These are phyloP conservation scores for Kodamaea fungicola DNA, from an alignment of 1,139 yeast species.

Conservation along the genomic window DNA sequence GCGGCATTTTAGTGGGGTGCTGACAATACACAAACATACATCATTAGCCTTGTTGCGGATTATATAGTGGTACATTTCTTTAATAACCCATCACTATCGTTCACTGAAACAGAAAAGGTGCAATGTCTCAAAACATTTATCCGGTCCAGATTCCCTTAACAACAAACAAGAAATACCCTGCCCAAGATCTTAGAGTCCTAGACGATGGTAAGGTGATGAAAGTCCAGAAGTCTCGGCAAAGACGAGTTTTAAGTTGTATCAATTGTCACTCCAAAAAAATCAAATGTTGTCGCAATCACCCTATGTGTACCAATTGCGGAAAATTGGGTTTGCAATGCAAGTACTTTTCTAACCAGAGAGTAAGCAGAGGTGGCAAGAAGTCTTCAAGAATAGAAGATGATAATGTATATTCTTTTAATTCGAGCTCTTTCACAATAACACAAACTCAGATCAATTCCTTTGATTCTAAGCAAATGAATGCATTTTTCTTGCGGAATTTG, in stretches of 20 bases:
- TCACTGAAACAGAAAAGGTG: too few species aligned
- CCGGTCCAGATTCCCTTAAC: not conserved
- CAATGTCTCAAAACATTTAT: not conserved
- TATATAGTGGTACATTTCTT: too few species aligned
- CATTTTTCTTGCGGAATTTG: constrained; percentile 17
- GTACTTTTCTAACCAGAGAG: constrained; percentile 54
- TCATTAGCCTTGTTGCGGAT: too few species aligned
- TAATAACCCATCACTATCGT: too few species aligned
- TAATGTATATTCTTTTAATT: constrained; percentile 34
- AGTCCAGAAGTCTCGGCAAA: constrained; percentile 56
- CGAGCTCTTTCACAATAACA: constrained; percentile 34
- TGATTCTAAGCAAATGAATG: constrained; percentile 11
- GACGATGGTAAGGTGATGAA: constrained; percentile 51
- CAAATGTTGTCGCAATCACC: constrained; percentile 51
- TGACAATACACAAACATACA: too few species aligned
- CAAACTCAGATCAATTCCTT: constrained; percentile 9
- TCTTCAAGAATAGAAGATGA: constrained; percentile 21
- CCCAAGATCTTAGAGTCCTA: constrained; percentile 17
- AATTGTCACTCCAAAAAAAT: constrained; percentile 62
- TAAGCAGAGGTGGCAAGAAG: constrained; percentile 47
- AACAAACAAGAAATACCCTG: not conserved
- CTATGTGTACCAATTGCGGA: constrained; percentile 49
- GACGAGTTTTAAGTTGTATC: constrained; percentile 55
- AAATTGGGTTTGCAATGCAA: constrained; percentile 43
- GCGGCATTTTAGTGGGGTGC: too few species aligned